Conservation (phyloP, 495 filamentous ascomycete species). For the Sordaria brevicollis region DNA sequence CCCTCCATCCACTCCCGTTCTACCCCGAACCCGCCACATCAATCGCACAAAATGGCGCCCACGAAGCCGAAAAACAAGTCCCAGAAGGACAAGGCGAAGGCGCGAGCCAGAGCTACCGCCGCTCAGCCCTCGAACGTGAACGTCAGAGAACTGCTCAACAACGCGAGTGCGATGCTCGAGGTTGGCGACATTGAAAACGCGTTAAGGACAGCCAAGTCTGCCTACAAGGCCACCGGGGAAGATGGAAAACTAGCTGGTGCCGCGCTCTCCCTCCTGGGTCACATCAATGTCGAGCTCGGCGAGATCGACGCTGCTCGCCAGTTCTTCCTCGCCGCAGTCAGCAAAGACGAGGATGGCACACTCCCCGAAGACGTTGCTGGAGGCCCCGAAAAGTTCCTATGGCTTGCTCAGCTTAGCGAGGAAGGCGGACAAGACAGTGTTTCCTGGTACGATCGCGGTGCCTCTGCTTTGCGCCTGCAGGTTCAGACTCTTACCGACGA, state of each 20-base stretch:
- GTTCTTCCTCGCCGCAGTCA: slow-evolving; percentile 59
- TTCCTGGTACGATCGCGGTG: slow-evolving; percentile 77
- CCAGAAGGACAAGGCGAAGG: slow-evolving; percentile 19
- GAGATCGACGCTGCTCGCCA: slow-evolving; percentile 59
- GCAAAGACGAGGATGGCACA: slow-evolving; percentile 64
- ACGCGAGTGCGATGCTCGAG: slow-evolving; percentile 59
- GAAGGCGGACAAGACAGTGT: slow-evolving; percentile 78
- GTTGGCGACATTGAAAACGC: slow-evolving; percentile 61
- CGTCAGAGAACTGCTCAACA: slow-evolving; percentile 42
- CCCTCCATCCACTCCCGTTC: not conserved
- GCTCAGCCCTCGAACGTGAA: slow-evolving; percentile 17
- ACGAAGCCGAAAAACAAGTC: slow-evolving; percentile 33
- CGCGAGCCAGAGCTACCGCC: slow-evolving; percentile 18
- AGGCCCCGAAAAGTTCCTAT: slow-evolving; percentile 90
- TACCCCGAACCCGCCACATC: not conserved
- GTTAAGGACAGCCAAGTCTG: slow-evolving; percentile 51
- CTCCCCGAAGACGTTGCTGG: slow-evolving; percentile 52
- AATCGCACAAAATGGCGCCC: slow-evolving; percentile 25
- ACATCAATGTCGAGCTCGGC: slow-evolving; percentile 78
- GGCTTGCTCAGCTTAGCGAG: slow-evolving; percentile 86
- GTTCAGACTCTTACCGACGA: slow-evolving; percentile 42
- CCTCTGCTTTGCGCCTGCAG: slow-evolving; percentile 52
- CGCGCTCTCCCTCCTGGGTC: slow-evolving; percentile 68
- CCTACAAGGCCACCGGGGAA: slow-evolving; percentile 39
- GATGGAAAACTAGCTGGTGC: slow-evolving; percentile 38